Conservation (phyloP, 1,139 yeast species). For the Candida labiduridarum region DNA sequence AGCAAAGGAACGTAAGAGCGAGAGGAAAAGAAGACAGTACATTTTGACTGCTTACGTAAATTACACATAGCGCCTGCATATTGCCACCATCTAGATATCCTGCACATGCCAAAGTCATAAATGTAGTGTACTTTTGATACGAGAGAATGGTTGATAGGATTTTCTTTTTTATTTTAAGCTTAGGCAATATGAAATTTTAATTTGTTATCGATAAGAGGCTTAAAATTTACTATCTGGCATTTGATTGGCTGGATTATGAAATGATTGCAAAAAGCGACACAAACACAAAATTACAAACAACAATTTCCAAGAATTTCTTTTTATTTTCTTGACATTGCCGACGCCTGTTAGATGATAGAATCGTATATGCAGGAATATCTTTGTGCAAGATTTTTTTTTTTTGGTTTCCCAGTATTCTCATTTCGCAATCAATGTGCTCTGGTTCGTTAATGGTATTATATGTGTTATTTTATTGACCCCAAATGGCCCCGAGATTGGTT, state of each 20-base stretch:
- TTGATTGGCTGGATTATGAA: conserved; percentile 1
- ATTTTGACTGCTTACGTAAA: too few species aligned
- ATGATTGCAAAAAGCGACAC: background rate
- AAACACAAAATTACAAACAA: background rate
- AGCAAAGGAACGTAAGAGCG: too few species aligned
- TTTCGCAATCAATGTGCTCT: too few species aligned
- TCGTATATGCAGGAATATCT: too few species aligned
- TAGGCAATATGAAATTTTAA: background rate
- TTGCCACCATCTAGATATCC: too few species aligned
- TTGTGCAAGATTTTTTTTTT: background rate
- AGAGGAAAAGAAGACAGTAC: too few species aligned
- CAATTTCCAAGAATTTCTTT: background rate
- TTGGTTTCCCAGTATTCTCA: too few species aligned
- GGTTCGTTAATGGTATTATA: too few species aligned
- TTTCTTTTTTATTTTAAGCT: background rate
- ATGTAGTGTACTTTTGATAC: background rate
- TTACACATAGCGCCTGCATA: too few species aligned
- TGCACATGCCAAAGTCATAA: background rate
- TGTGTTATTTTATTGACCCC: too few species aligned
- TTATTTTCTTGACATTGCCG: background rate
- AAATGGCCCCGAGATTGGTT: too few species aligned
- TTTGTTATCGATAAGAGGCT: background rate
- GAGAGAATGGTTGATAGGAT: background rate
- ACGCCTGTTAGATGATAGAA: background rate
- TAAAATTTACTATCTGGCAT: background rate